These are phyloP conservation scores for Xylariomycetidae sp. DNA, from an alignment of 2,329 filamentous ascomycete species.

Conservation along the genomic window DNA sequence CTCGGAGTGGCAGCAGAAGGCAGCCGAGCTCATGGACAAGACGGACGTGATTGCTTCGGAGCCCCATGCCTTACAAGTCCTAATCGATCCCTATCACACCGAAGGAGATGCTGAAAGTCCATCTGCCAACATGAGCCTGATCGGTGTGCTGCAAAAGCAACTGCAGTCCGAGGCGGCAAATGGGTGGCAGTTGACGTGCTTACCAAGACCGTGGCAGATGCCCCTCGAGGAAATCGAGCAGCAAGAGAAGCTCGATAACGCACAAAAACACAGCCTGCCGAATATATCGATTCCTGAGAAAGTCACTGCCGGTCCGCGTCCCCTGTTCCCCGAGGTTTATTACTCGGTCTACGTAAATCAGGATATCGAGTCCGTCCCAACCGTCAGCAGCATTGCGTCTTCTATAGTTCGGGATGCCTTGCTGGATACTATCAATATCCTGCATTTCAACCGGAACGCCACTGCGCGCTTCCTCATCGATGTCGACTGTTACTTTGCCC, in stretches of 20 bases:
- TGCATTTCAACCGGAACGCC: constrained; percentile 87
- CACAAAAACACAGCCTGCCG: constrained; percentile 74
- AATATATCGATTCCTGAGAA: constrained; percentile 69
- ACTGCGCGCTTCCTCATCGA: constrained; percentile 89
- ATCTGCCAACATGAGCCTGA: constrained; percentile 62
- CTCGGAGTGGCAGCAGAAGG: constrained; percentile 65
- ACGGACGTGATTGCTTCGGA: constrained; percentile 92
- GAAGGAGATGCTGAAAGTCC: constrained; percentile 60
- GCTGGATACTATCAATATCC: constrained; percentile 86
- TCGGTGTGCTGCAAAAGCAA: constrained; percentile 80
- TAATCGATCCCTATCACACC: constrained; percentile 80
- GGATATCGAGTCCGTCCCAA: constrained; percentile 83
- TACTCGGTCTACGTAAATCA: constrained; percentile 88
- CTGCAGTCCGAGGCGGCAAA: constrained; percentile 70
- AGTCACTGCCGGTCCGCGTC: constrained; percentile 67
- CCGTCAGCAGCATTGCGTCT: constrained; percentile 68
- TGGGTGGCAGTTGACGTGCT: constrained; percentile 68
- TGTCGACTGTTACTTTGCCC: constrained; percentile 88
- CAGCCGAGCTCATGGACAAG: constrained; percentile 78
- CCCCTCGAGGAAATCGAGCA: constrained; percentile 56
- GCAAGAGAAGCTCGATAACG: constrained; percentile 53
- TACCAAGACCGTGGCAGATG: constrained; percentile 65
- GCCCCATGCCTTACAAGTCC: constrained; percentile 74
- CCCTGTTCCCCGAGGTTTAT: constrained; percentile 88
- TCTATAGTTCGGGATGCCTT: constrained; percentile 81